These are phyloP conservation scores for Acer saccharum DNA, from an alignment of 345 rosid genomes.

Conservation along the genomic window DNA sequence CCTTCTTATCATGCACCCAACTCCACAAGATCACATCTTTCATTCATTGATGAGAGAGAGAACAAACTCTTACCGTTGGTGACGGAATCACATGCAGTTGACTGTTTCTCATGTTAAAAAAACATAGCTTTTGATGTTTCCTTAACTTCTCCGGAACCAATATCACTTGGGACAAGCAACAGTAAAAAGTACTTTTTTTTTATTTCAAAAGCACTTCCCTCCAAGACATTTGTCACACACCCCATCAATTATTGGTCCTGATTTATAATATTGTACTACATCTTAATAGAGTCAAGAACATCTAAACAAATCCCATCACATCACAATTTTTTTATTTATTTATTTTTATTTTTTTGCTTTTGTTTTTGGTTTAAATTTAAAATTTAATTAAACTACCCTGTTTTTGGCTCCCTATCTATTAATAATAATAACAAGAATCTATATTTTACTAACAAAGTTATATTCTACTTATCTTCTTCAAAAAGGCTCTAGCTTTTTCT, in stretches of 20 bases:
- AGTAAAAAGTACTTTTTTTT: background rate
- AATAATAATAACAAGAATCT: too few species aligned
- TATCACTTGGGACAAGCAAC: constrained; percentile 1
- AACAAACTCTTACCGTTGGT: background rate
- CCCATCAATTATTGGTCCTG: background rate
- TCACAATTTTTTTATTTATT: background rate
- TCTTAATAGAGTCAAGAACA: background rate
- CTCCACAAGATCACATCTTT: background rate
- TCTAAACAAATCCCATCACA: background rate
- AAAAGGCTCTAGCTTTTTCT: background rate
- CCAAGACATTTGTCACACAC: constrained; percentile 18
- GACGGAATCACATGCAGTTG: constrained; percentile 17
- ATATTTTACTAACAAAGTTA: too few species aligned
- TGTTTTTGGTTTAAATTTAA: too few species aligned
- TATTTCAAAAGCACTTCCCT: background rate
- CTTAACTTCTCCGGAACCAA: constrained; percentile 35
- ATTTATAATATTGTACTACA: background rate
- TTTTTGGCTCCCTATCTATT: constrained; percentile 4
- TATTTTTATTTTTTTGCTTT: background rate
- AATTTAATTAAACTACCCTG: background rate
- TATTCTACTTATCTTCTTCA: background rate
- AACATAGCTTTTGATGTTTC: constrained; percentile 13
- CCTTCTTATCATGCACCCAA: background rate
- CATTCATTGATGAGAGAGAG: background rate
- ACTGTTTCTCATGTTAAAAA: constrained; percentile 16